Base-by-base conservation (phyloP, 148 eudicot species). In the Spergularia marina region DNA sequence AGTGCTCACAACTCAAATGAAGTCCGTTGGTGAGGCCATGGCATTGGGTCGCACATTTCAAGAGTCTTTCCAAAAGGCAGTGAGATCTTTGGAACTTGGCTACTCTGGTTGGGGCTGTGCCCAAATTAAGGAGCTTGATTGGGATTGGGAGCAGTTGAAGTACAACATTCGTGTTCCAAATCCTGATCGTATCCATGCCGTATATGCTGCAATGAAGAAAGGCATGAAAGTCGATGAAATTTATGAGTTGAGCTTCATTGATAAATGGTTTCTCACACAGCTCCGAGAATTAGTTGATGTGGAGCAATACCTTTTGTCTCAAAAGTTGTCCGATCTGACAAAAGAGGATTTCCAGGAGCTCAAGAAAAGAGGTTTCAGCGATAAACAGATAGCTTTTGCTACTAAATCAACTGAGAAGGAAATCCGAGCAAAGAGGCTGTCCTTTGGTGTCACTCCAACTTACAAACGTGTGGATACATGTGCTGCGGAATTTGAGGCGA, bases 21-120 rank as follows among this genome's bases (percentile, higher is more conserved):
- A 96, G 80, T 96, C 99, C 71, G 99, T 92, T 83, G 97, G 98
- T 73, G 98, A 92, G 78, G 90, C 99, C 73, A 96, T 92, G 99
- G 99, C 99, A 16, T 82, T 96, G 72, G 97, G 99, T 51, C 92
- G 98, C 71, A 92, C 96, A 71, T 96, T 96, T 76, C 98, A 96
- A 78, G 98, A 96, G 78, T 96, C 99, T 58, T 96, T 96, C 64
- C 99, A 96, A 78, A 96, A 96, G 86, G 99, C 99, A 21, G 91
- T 96, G 66, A 85, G 99, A 72, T 96, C 99, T n/a, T 65, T 92
- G 66, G 99, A 96, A 84, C 90, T 87, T 80, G 99, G 99, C 73
- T 88, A 79, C 82, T 72, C 85, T 7, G 99, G 99, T 65, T 96
- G 97, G 98, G 98, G 99, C 20, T 96, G 99, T 80, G 91, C 88